These are phyloP conservation scores for Megacollybia marginata DNA, from an alignment of 768 basidiomycete species.

Conservation along the genomic window DNA sequence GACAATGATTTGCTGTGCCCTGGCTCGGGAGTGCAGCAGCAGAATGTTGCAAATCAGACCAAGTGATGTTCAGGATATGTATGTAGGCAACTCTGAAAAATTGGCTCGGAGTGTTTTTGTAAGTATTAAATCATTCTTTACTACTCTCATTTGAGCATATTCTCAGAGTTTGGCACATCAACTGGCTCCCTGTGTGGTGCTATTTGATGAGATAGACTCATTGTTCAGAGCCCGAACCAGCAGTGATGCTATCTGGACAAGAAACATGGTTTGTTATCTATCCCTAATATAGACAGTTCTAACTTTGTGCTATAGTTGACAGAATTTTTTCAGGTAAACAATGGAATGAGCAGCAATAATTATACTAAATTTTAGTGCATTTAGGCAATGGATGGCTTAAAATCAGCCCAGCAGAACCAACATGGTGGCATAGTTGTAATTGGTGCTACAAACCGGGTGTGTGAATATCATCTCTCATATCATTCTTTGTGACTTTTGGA, in stretches of 20 bases:
- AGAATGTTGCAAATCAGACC: conserved; percentile 33
- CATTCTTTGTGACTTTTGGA: no score
- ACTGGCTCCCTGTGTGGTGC: conserved; percentile 1
- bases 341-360: no score
- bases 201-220: conserved; percentile 2
- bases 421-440: background rate
- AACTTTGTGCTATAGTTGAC: background rate
- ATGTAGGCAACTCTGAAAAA: conserved; percentile 93
- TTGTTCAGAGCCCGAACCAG: background rate
- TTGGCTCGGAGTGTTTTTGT: conserved; percentile 89
- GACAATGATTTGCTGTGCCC: conserved; percentile 88
- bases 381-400: conserved; percentile 1
- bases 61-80: conserved; percentile 87
- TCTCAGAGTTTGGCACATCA: background rate
- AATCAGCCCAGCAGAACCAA: background rate
- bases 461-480: background rate
- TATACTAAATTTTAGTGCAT: no score
- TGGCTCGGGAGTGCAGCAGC: conserved; percentile 83
- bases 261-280: background rate
- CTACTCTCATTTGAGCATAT: background rate
- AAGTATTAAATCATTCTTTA: conserved; percentile 1
- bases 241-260: background rate
- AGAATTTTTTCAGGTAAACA: background rate
- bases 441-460: conserved; percentile 1
- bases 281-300: background rate